A percentile compares a stretch with the other conserved stretches of the same genome.
Evolutionary conservation across 441 rosid genomes (phyloP).

Genomic region (Breynia disticha): DNA sequence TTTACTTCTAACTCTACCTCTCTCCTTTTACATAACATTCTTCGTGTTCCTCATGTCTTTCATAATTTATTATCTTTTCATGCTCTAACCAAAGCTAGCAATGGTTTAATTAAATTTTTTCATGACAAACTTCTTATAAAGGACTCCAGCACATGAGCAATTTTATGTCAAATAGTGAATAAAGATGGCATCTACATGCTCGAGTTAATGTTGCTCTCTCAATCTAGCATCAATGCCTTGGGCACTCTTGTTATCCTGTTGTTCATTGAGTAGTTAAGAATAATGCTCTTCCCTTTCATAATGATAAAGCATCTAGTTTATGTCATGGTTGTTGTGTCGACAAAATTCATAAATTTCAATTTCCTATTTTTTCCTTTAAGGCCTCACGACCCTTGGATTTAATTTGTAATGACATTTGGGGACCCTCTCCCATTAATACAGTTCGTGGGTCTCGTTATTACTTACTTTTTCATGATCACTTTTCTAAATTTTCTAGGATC

Average conservation of each 20-base stretch:
- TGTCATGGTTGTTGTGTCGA: neutral
- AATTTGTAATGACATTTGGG: neutral
- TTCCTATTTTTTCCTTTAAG: neutral
- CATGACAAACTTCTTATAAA: too few species aligned
- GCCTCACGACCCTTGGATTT: neutral
- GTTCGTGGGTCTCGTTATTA: neutral
- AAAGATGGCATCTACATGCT: neutral
- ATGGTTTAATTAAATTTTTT: too few species aligned
- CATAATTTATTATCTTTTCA: too few species aligned
- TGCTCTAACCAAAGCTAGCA: neutral
- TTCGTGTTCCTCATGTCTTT: too few species aligned
- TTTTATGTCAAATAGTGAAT: neutral
- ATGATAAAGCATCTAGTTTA: neutral
- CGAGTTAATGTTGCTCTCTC: neutral
- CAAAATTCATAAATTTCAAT: neutral
- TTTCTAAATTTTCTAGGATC: neutral
- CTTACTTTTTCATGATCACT: neutral
- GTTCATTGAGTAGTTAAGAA: neutral
- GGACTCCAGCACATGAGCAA: neutral
- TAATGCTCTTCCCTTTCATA: neutral
- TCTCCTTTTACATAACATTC: too few species aligned
- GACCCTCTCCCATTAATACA: neutral
- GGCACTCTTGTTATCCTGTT: neutral
- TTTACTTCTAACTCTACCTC: neutral
- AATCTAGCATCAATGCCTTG: neutral